phyloP scores from a whole-genome alignment of 495 filamentous ascomycete genomes.

The Talaromyces adpressus region DNA sequence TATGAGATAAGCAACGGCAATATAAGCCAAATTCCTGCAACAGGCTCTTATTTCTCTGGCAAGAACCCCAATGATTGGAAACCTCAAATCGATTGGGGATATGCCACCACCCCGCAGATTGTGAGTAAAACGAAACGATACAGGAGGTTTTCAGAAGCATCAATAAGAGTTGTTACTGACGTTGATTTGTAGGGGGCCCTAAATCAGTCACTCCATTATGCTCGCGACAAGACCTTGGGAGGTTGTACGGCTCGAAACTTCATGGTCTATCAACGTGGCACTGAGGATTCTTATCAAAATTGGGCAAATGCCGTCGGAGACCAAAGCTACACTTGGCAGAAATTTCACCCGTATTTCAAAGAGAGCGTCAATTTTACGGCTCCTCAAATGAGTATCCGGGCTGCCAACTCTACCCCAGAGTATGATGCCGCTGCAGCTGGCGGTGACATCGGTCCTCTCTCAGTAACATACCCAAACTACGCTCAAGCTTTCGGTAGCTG shows the following conservation, averaged over 20 bases:
- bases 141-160: not conserved
- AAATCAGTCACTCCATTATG: constrained; percentile 15
- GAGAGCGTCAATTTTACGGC: constrained; percentile 44
- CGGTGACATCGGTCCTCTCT: constrained; percentile 31
- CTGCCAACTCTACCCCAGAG: constrained; percentile 33
- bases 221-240: constrained; percentile 30
- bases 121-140: constrained; percentile 15
- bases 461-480: constrained; percentile 45
- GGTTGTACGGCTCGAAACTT: constrained; percentile 43
- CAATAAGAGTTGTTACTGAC: too few relatives aligned
- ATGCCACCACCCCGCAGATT: constrained; percentile 30
- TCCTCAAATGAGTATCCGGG: constrained; percentile 28
- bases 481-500: constrained; percentile 36
- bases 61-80: constrained; percentile 16
- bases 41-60: constrained; percentile 18
- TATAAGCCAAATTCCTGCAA: constrained; percentile 29
- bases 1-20: constrained; percentile 46
- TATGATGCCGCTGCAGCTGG: constrained; percentile 32
- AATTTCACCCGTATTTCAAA: constrained; percentile 47
- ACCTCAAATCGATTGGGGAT: constrained; percentile 44
- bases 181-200: not conserved
- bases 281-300: constrained; percentile 32
- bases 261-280: constrained; percentile 42
- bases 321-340: constrained; percentile 43
- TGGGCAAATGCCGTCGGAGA: constrained; percentile 55